Base-by-base conservation (phyloP, 371 early-diverging fungal species). In the Apophysomyces sp. region DNA sequence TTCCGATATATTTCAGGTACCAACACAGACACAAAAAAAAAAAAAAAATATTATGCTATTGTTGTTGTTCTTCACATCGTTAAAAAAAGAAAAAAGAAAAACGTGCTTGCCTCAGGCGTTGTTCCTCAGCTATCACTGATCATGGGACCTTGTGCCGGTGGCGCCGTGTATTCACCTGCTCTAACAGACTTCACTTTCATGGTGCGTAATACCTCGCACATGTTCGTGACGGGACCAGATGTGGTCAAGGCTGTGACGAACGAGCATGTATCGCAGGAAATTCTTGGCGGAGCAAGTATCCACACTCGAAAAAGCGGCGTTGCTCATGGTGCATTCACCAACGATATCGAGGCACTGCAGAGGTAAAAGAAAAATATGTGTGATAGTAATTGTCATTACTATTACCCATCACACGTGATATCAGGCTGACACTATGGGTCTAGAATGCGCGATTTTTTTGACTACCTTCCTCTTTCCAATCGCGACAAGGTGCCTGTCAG, bases 121-220 rank as follows among this genome's bases (percentile, higher is more conserved):
- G 83, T 98, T 37, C 98, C 98, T 36, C 98, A 98, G 72, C 88
- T 98, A 52, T 96, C 97, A 2, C 66, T 98, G 52, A 92, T 98
- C 52, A 97, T 98, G 98, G 98, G 98, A 1, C 98, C 98, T 5
- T 98, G 97, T 72, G 98, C 98, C 27, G 98, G 93, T 61, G 98
- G 97, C 32, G 97, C 97, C 8, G 98, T 97, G 13, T 98, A 98
- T 82, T 95, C 95, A 4, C 98, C 98, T 6, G 98, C 98, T 16
- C 78, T 98, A 76, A 98, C 97, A 0, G 98, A 98, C 66, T 96
- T 96, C 63, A 94, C 92, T 0, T 94, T 97, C 67, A 98, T 98
- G 98, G 97, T 98, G 6, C 85, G 90, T 21, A 94, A 95, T 67
- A 92, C 95, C 2, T 96, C 97, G n/a, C 92, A 96, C 74, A 86